A percentile compares a stretch with the other conserved stretches of the same genome.
phyloP scores from a whole-genome alignment of 176 grass and related monocot genomes.

The Zizania latifolia region DNA sequence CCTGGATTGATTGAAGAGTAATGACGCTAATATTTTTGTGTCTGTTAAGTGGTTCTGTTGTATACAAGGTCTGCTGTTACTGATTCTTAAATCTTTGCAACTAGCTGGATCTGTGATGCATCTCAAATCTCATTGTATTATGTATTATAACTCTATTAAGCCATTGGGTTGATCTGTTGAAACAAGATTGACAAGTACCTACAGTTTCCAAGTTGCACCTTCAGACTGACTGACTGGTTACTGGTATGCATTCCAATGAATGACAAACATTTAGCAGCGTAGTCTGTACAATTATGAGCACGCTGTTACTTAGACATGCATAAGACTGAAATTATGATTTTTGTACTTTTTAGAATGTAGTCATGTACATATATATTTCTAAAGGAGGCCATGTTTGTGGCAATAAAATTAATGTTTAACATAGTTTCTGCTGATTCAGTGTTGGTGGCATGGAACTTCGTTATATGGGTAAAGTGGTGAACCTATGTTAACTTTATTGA shows the following conservation, averaged over 20 bases:
- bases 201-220: not conserved
- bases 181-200: slow-evolving; percentile 21
- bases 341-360: not conserved
- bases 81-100: slow-evolving; percentile 7
- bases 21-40: not conserved
- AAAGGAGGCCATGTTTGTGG: not conserved
- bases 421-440: not conserved
- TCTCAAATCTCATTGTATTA: slow-evolving; percentile 23
- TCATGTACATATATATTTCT: slow-evolving; percentile 14
- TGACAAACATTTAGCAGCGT: slow-evolving; percentile 8
- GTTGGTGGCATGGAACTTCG: not conserved
- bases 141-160: slow-evolving; percentile 32
- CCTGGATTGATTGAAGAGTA: slow-evolving; percentile 21
- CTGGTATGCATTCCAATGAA: slow-evolving; percentile 24
- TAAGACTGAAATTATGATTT: not conserved
- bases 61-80: slow-evolving; percentile 20
- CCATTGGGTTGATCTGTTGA: slow-evolving; percentile 14
- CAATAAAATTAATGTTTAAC: not conserved
- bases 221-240: slow-evolving; percentile 6
- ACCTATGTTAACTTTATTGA: slow-evolving; percentile 4
- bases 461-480: slow-evolving; percentile 5
- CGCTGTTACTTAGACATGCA: slow-evolving; percentile 25
- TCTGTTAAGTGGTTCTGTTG: slow-evolving; percentile 22
- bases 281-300: slow-evolving; percentile 1
- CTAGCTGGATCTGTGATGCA: slow-evolving; percentile 1